Evolutionary conservation across 176 grass and related monocot genomes (phyloP).

Genomic region (Oryza longistaminata): DNA sequence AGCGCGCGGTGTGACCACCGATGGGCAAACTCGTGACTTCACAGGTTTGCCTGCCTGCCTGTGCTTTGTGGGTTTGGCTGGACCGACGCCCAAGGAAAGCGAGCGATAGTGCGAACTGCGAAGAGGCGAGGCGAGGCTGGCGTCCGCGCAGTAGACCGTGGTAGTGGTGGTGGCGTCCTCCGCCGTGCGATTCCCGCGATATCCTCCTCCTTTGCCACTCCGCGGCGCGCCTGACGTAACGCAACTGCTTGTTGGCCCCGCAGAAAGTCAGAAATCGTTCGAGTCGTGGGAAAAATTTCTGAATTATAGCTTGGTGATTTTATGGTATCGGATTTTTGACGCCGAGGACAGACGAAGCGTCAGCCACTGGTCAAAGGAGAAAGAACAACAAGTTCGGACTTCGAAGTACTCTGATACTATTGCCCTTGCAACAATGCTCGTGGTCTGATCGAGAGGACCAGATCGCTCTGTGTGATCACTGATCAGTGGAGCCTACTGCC

Average conservation of each 20-base stretch:
- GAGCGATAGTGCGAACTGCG: neutral
- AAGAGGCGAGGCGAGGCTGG: neutral
- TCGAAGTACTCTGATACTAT: too few species aligned
- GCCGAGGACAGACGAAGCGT: neutral
- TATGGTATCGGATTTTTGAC: neutral
- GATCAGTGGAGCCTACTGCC: too few species aligned
- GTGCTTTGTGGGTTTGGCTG: constrained; percentile 4
- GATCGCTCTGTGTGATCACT: neutral
- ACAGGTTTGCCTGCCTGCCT: neutral
- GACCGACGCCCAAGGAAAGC: constrained; percentile 23
- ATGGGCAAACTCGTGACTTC: constrained; percentile 6
- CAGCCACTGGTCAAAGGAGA: neutral
- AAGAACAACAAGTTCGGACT: neutral
- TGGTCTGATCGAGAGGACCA: neutral
- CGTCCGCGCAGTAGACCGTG: neutral
- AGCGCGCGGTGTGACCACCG: neutral
- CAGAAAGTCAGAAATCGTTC: neutral
- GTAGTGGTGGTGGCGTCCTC: neutral
- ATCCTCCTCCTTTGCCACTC: neutral
- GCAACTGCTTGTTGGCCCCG: constrained; percentile 8
- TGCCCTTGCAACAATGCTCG: neutral
- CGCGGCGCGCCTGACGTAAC: constrained; percentile 4
- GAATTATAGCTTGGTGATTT: too few species aligned
- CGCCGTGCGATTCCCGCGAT: constrained; percentile 15
- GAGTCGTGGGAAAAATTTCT: neutral